Evolutionary conservation across 106 monocot species (phyloP).

Genomic region (Narthecium ossifragum): DNA sequence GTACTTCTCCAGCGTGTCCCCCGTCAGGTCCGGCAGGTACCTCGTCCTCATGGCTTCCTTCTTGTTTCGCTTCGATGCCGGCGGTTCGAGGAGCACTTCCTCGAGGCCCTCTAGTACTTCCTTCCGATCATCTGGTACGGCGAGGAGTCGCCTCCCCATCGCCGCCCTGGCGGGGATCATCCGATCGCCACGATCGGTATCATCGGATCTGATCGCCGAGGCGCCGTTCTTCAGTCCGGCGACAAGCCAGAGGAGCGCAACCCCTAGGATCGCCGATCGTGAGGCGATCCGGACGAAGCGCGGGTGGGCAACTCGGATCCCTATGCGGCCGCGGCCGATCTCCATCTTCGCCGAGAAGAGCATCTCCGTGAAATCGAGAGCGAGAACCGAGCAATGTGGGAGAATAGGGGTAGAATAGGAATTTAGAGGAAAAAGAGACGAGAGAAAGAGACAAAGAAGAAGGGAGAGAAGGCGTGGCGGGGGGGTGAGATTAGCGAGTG

Average conservation of each 20-base stretch:
- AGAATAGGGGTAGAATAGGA: background rate
- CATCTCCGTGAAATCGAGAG: no score
- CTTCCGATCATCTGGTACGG: constrained; percentile 38
- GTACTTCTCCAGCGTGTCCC: constrained; percentile 44
- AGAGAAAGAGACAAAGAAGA: background rate
- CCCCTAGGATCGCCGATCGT: constrained; percentile 25
- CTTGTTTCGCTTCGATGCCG: constrained; percentile 8
- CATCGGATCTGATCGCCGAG: constrained; percentile 33
- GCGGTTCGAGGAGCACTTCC: constrained; percentile 58
- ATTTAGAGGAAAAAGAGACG: background rate
- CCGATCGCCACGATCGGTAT: no score
- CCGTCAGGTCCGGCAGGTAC: constrained; percentile 55
- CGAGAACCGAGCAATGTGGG: no score
- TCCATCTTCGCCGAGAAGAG: constrained; percentile 11
- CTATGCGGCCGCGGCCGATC: constrained; percentile 18
- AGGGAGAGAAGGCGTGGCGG: background rate
- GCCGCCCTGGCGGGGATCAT: no score
- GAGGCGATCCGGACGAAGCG: constrained; percentile 29
- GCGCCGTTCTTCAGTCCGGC: constrained; percentile 2
- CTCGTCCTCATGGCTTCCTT: no score
- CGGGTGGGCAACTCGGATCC: constrained; percentile 41
- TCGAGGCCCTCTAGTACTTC: constrained; percentile 47
- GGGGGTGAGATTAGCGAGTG: constrained; percentile 53
- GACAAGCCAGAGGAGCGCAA: constrained; percentile 34
- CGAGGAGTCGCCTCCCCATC: constrained; percentile 37